Evolutionary conservation across 352 stramenopile species (phyloP), one percentile per base, ranked within the genome.

Genomic region (Pythium apleroticum): DNA sequence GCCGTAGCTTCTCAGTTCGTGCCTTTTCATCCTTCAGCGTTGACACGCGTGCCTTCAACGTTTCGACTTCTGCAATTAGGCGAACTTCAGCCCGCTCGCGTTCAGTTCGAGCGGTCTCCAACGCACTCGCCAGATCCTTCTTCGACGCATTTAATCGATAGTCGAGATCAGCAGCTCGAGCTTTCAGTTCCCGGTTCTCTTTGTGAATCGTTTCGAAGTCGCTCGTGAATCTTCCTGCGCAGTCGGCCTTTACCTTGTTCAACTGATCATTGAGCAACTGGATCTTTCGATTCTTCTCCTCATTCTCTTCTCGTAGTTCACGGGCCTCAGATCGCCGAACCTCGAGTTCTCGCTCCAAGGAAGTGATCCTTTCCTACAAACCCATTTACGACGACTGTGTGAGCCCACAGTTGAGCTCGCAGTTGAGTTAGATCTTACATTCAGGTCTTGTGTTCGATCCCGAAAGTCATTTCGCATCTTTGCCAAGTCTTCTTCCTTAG

Each of bases 211-310:
- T 52, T 28, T 85, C 80, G 3, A 90, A 73, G 31, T 89, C 80
- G 31, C 57, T 76, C 8, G 74, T 76, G 24, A 86, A 86, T 10
- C 76, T 60, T 41, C 63, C 81, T 0, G 74, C 80, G 60, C 75
- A 88, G 48, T 89, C 80, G 7, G 77, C 71, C 30, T 90, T 88
- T n/a, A 90, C 82, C 60, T 90, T 90, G 52, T 81, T 84, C 10
- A 93, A 74, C 59, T 93, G 70, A n/a, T 91, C 76, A 30, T 88
- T 89, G 19, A 93, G 63, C 24, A 86, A 48, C 41, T 88, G 75
- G 10, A 84, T 78, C 48, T 88, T 86, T 11, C 74, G 74, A 28
- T 76, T 77, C 39, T 90, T 86, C 53, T 89, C 80, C 60, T 89
- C 81, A n/a, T 64, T 78, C 28, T 79, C 77, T 39, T 91, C 84